Evolutionary conservation across 2,329 filamentous ascomycete genomes (phyloP).

Genomic region (Pestalotiopsis sp.): DNA sequence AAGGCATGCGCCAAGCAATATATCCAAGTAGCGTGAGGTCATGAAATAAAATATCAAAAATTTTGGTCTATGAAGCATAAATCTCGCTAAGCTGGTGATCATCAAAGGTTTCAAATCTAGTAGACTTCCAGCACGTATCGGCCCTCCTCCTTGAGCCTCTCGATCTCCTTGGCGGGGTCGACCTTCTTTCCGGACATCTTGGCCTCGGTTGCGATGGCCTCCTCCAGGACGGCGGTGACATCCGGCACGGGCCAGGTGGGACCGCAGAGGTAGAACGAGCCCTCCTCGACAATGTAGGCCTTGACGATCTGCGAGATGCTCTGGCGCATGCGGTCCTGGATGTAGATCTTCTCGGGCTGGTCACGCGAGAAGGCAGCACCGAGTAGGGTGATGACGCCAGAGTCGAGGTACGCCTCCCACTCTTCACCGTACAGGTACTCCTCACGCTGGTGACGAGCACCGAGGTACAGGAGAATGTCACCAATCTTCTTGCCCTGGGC

Average conservation of each 20-base stretch:
- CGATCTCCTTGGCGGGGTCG: constrained; percentile 87
- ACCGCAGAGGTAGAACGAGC: constrained; percentile 95
- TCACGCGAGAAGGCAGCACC: constrained; percentile 95
- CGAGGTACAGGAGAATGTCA: constrained; percentile 92
- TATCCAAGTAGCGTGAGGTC: background rate
- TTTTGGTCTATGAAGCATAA: background rate
- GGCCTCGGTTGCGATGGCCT: constrained; percentile 82
- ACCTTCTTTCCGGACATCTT: constrained; percentile 76
- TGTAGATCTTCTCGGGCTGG: constrained; percentile 98
- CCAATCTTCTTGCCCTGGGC: constrained; percentile 96
- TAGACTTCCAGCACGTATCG: constrained; percentile 98
- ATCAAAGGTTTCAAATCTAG: constrained; percentile 46
- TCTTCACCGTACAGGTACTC: constrained; percentile 99
- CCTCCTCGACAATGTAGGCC: constrained; percentile 85
- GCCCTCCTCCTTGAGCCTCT: constrained; percentile 92
- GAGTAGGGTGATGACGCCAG: constrained; percentile 91
- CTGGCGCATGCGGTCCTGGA: constrained; percentile 97
- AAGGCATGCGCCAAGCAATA: background rate
- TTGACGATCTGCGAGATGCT: constrained; percentile 79
- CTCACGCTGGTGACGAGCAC: constrained; percentile 94
- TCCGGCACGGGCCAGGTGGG: constrained; percentile 99
- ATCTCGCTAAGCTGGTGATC: constrained; percentile 6
- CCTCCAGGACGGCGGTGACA: constrained; percentile 90
- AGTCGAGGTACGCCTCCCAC: constrained; percentile 97
- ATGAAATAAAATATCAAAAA: background rate